Base-by-base conservation (phyloP, 306 rosid species). In the Cucumis melo region DNA sequence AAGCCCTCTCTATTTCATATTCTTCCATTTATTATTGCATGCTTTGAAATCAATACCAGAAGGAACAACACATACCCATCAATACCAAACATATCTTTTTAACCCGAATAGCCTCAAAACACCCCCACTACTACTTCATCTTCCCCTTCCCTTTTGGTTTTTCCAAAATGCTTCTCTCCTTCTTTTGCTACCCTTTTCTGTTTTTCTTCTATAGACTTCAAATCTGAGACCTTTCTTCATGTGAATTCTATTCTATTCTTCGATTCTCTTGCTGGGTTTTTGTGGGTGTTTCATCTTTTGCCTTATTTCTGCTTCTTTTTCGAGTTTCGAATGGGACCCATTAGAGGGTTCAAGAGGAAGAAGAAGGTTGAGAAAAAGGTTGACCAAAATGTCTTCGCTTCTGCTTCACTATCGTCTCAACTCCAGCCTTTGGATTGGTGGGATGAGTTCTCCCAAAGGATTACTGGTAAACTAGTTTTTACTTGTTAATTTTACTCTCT, bases 321-420 rank as follows among this genome's bases (percentile, higher is more conserved):
- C 78, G 81, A 78, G 79, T 85, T 55, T 27, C 74, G 21, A 85
- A 93, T 93, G 98, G 91, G 93, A 83, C 93, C 98, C 88, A 82
- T 89, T 57, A 91, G 89, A 89, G 96, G 95, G 82, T 65, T 87
- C 56, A 89, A 86, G 89, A 91, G 82, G 83, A 93, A 81, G 92
- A 93, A 83, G 89, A 90, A 86, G 81, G 61, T 48, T 41, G 90
- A 89, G 54, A 86, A 84, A 71, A 87, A 82, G 81, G 87, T 83
- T 86, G 87, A 83, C 78, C 86, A 89, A 70, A 84, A 87, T 83
- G 87, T 57, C 83, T 75, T 87, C 77, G 82, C 78, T 73, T 81
- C 85, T 79, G 82, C 85, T 79, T 82, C 89, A 80, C 78, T 86
- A 60, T 77, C 74, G 54, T 78, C 88, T 58, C 91, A 85, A 51